These are phyloP conservation scores for Leccinum sublutescens DNA, from an alignment of 768 basidiomycete species.

Conservation along the genomic window DNA sequence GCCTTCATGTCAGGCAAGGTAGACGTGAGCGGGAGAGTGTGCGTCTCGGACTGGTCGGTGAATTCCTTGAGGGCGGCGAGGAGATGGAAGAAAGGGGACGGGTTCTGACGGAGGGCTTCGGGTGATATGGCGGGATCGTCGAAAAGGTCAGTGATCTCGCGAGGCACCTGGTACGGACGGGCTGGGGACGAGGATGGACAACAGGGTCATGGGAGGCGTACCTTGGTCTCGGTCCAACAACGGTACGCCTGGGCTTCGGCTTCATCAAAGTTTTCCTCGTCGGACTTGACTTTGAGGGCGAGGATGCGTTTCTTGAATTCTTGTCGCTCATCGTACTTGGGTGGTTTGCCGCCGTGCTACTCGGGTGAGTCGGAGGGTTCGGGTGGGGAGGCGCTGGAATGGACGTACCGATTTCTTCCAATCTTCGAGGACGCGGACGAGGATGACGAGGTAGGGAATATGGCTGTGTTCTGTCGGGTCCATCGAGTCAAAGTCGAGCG, in stretches of 20 bases:
- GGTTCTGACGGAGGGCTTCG: slow-evolving; percentile 39
- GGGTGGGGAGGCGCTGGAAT: background rate
- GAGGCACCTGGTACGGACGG: slow-evolving; percentile 50
- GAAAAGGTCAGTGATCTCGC: slow-evolving; percentile 65
- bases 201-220: slow-evolving; percentile 13
- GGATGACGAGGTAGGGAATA: slow-evolving; percentile 85
- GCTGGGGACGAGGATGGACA: background rate
- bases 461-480: slow-evolving; percentile 90
- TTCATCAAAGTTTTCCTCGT: slow-evolving; percentile 98
- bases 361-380: background rate
- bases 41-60: slow-evolving; percentile 47
- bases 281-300: slow-evolving; percentile 66
- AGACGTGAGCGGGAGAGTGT: slow-evolving; percentile 79
- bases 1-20: slow-evolving; percentile 97
- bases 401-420: slow-evolving; percentile 74
- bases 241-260: slow-evolving; percentile 87
- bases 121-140: slow-evolving; percentile 51
- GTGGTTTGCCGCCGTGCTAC: slow-evolving; percentile 66
- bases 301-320: slow-evolving; percentile 70
- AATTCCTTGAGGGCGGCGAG: slow-evolving; percentile 72
- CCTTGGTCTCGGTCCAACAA: slow-evolving; percentile 60
- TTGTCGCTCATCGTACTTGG: slow-evolving; percentile 60
- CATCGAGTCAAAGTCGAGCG: slow-evolving; percentile 72
- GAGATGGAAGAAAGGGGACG: slow-evolving; percentile 77
- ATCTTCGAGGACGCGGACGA: slow-evolving; percentile 76